Evolutionary conservation across 805 yeast species (phyloP).

Genomic region (Cyberlindnera euphorbiiphila): DNA sequence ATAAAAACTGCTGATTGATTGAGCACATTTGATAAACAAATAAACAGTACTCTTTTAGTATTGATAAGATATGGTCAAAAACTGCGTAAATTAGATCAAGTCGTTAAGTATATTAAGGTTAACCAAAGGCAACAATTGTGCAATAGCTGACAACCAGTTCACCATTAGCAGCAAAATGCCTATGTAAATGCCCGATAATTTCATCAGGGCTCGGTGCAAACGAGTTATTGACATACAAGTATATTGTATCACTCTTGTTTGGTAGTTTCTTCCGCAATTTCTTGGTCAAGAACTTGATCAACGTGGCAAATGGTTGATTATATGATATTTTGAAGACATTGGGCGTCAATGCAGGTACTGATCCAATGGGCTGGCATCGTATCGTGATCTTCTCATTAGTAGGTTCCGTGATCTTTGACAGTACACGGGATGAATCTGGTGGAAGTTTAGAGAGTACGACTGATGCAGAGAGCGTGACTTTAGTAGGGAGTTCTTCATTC

Average conservation of each 20-base stretch:
- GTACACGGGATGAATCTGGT: constrained; percentile 15
- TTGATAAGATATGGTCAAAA: not conserved
- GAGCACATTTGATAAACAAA: no score
- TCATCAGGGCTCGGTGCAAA: constrained; percentile 45
- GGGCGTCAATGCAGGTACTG: constrained; percentile 48
- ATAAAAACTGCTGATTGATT: no score
- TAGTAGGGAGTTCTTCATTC: constrained; percentile 20
- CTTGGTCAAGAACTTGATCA: constrained; percentile 42
- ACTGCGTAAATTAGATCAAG: not conserved
- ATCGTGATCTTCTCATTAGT: constrained; percentile 34
- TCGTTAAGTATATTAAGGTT: no score
- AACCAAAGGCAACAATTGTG: constrained; percentile 45
- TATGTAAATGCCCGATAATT: constrained; percentile 34
- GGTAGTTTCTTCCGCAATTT: constrained; percentile 30
- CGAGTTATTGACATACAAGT: constrained; percentile 44
- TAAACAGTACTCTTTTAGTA: no score
- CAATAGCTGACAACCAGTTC: constrained; percentile 45
- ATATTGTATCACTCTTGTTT: constrained; percentile 23
- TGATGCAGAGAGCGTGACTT: constrained; percentile 24
- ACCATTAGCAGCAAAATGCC: constrained; percentile 34
- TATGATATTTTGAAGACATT: constrained; percentile 46
- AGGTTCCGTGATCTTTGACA: constrained; percentile 15
- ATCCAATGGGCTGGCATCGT: constrained; percentile 59
- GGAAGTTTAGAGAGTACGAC: constrained; percentile 22
- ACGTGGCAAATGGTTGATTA: constrained; percentile 43